phyloP scores from a whole-genome alignment of 768 basidiomycete genomes.

The Dictyophora rubrovolvata region DNA sequence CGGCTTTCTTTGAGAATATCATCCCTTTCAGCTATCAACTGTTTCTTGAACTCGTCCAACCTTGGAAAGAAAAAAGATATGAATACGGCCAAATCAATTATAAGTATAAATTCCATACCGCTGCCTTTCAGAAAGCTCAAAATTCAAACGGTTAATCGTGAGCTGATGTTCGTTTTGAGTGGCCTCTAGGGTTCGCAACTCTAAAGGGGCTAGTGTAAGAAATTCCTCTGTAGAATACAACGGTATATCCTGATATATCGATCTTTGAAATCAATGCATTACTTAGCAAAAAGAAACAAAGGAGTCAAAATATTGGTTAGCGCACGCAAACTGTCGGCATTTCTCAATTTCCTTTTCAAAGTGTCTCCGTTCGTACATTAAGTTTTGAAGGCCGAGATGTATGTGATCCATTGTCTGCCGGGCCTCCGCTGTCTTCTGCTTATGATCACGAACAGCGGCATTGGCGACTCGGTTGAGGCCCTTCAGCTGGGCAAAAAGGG shows the following conservation, averaged over 20 bases:
- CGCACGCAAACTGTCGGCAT: conserved; percentile 85
- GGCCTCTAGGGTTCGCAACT: conserved; percentile 49
- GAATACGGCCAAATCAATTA: neutral
- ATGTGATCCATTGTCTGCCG: conserved; percentile 87
- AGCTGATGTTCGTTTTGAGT: conserved; percentile 67
- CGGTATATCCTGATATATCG: conserved; percentile 81
- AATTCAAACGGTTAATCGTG: conserved; percentile 79
- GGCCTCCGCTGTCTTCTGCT: conserved; percentile 61
- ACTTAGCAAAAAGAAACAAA: neutral
- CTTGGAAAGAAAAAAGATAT: conserved; percentile 27
- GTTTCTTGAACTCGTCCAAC: conserved; percentile 60
- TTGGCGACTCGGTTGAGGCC: conserved; percentile 68
- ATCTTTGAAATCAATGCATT: conserved; percentile 32
- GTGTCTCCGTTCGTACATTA: conserved; percentile 82
- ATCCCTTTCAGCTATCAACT: conserved; percentile 61
- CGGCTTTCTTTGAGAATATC: conserved; percentile 74
- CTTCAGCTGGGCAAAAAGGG: conserved; percentile 73
- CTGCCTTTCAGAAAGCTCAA: conserved; percentile 82
- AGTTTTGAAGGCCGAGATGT: conserved; percentile 75
- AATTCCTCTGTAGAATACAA: conserved; percentile 66
- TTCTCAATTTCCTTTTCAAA: conserved; percentile 88
- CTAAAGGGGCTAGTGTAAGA: conserved; percentile 53
- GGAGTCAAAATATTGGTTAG: conserved; percentile 11
- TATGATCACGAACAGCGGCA: conserved; percentile 57
- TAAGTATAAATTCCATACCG: conserved; percentile 36